Percentiles rank a stretch among this genome's conserved stretches.
Evolutionary conservation across 257 asterid species (phyloP).

Genomic region (Pogostemon cablin): DNA sequence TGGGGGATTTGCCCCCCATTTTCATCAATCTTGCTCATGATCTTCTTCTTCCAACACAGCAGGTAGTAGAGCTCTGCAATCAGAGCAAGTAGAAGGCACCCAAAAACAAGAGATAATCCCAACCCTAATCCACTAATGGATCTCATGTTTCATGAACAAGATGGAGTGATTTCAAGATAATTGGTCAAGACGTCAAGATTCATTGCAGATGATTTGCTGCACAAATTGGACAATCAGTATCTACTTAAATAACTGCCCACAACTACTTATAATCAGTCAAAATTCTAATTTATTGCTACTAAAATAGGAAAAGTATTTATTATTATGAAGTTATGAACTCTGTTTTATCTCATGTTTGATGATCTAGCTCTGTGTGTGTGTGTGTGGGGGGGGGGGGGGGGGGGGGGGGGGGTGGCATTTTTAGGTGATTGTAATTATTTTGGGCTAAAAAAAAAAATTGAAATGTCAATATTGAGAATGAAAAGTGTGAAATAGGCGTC

Average conservation of each 20-base stretch:
- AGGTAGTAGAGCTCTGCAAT: slow-evolving; percentile 69
- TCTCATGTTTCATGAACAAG: slow-evolving; percentile 41
- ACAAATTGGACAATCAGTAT: not conserved
- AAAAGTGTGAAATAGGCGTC: too few relatives aligned
- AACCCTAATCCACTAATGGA: slow-evolving; percentile 62
- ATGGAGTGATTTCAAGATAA: not conserved
- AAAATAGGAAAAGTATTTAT: not conserved
- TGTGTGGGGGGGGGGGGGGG: too few relatives aligned
- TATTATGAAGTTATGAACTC: not conserved
- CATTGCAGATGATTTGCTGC: slow-evolving; percentile 2
- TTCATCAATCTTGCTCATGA: slow-evolving; percentile 33
- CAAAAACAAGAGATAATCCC: slow-evolving; percentile 64
- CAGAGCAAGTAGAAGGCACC: slow-evolving; percentile 61
- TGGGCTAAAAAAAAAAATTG: too few relatives aligned
- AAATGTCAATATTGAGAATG: too few relatives aligned
- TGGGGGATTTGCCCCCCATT: slow-evolving; percentile 36
- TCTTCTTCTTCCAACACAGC: slow-evolving; percentile 66
- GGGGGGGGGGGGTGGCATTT: too few relatives aligned
- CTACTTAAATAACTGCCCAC: not conserved
- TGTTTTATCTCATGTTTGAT: not conserved
- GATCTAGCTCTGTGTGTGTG: too few relatives aligned
- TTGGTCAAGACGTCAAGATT: slow-evolving; percentile 22
- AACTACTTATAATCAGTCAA: not conserved
- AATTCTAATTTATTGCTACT: slow-evolving; percentile 1
- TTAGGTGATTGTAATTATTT: too few relatives aligned